Conservation (phyloP, 2,329 filamentous ascomycete genomes). For the Epichloe hybrida region DNA sequence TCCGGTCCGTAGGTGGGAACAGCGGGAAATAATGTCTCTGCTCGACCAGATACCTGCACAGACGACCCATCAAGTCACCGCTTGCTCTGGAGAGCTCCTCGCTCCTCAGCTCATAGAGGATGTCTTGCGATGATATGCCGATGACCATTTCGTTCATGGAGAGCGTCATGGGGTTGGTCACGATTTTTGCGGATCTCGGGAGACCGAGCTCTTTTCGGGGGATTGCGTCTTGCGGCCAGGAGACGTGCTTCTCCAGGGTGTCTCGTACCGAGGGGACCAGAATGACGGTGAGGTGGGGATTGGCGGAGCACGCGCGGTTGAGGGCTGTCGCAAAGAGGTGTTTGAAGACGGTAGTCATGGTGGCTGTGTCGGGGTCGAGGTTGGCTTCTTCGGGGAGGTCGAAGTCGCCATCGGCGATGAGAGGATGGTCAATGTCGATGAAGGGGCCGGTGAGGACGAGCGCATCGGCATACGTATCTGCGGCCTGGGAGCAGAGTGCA, state of each 20-base stretch:
- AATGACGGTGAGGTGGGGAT: constrained; percentile 69
- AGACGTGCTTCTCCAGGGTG: constrained; percentile 66
- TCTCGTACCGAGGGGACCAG: constrained; percentile 76
- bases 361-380: constrained; percentile 64
- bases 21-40: constrained; percentile 86
- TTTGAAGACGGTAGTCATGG: constrained; percentile 71
- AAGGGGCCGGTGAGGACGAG: constrained; percentile 79
- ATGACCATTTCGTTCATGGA: constrained; percentile 78
- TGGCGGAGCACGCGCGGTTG: constrained; percentile 51
- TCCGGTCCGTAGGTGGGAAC: constrained; percentile 65
- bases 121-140: constrained; percentile 71
- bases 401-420: constrained; percentile 69
- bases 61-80: constrained; percentile 50
- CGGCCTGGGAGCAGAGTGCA: constrained; percentile 65
- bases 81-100: constrained; percentile 43
- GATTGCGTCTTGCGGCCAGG: constrained; percentile 61
- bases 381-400: constrained; percentile 52
- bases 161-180: constrained; percentile 84
- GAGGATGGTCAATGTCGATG: constrained; percentile 79
- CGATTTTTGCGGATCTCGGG: constrained; percentile 57
- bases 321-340: constrained; percentile 64
- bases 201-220: constrained; percentile 59
- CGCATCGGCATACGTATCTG: constrained; percentile 60
- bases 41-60: constrained; percentile 68
- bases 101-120: constrained; percentile 66